These are phyloP conservation scores for Rhizoclosmatium sp. DNA, from an alignment of 192 early-diverging fungal species.

Conservation along the genomic window DNA sequence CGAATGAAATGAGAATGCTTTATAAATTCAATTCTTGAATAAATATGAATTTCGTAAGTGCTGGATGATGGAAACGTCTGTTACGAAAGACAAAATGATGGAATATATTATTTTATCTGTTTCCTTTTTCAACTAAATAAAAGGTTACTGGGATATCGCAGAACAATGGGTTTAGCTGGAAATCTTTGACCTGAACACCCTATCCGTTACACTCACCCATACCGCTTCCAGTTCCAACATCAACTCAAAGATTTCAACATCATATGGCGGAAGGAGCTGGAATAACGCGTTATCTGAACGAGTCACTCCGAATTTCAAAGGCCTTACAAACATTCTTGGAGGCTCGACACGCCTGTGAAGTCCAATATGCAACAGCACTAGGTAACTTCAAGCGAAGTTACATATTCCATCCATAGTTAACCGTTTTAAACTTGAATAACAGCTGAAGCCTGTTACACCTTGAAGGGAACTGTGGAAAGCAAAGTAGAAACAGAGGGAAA, in stretches of 20 bases:
- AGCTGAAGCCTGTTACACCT: slow-evolving; percentile 30
- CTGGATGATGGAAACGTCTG: no score
- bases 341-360: slow-evolving; percentile 41
- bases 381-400: slow-evolving; percentile 22
- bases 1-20: neutral
- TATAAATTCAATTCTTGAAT: no score
- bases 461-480: slow-evolving; percentile 19
- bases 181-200: no score
- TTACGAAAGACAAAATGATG: no score
- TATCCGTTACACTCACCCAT: no score
- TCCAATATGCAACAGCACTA: slow-evolving; percentile 51
- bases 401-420: neutral
- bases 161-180: no score
- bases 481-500: slow-evolving; percentile 23
- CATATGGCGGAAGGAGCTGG: slow-evolving; percentile 21
- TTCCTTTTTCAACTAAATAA: no score
- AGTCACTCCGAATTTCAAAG: slow-evolving; percentile 49
- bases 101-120: no score
- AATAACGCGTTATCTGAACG: slow-evolving; percentile 40
- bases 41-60: no score
- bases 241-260: neutral
- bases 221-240: neutral
- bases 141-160: no score
- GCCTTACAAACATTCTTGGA: slow-evolving; percentile 44
- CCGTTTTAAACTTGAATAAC: neutral